Evolutionary conservation across 495 filamentous ascomycete genomes (phyloP).

Genomic region (Apiosordaria backusii): DNA sequence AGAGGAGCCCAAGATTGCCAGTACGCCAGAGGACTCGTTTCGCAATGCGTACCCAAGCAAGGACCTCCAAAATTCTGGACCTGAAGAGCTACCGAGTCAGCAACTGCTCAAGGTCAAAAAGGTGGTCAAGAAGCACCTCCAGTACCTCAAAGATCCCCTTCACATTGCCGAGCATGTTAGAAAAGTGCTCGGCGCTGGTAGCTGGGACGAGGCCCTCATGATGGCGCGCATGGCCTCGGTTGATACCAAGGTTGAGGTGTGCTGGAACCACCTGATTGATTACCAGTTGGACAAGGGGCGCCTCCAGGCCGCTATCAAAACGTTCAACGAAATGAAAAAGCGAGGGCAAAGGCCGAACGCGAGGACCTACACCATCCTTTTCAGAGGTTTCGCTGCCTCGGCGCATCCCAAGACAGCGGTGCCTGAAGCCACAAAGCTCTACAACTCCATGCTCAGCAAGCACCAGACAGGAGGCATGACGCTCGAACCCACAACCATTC

Average conservation of each 20-base stretch:
- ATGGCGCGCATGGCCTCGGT: slow-evolving; percentile 66
- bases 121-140: slow-evolving; percentile 52
- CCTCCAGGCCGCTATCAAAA: slow-evolving; percentile 61
- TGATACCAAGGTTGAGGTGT: slow-evolving; percentile 57
- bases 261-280: slow-evolving; percentile 84
- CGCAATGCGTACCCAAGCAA: slow-evolving; percentile 5
- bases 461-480: slow-evolving; percentile 37
- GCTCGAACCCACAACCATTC: slow-evolving; percentile 66
- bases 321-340: slow-evolving; percentile 99
- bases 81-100: neutral
- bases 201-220: slow-evolving; percentile 59
- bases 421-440: slow-evolving; percentile 62
- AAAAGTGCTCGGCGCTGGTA: slow-evolving; percentile 48
- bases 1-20: neutral
- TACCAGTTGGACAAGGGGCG: slow-evolving; percentile 58
- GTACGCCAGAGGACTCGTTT: neutral
- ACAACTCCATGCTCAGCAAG: slow-evolving; percentile 59
- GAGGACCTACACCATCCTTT: slow-evolving; percentile 76
- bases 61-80: neutral
- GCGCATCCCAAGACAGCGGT: slow-evolving; percentile 51
- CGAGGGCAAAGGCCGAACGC: slow-evolving; percentile 67
- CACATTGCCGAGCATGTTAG: slow-evolving; percentile 61
- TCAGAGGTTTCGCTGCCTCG: slow-evolving; percentile 66
- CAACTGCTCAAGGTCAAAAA: slow-evolving; percentile 23
- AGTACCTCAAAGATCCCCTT: slow-evolving; percentile 62